Evolutionary conservation across 305 asterid species (phyloP), one percentile per base, ranked within the genome.

Genomic region (Fraxinus albicans): DNA sequence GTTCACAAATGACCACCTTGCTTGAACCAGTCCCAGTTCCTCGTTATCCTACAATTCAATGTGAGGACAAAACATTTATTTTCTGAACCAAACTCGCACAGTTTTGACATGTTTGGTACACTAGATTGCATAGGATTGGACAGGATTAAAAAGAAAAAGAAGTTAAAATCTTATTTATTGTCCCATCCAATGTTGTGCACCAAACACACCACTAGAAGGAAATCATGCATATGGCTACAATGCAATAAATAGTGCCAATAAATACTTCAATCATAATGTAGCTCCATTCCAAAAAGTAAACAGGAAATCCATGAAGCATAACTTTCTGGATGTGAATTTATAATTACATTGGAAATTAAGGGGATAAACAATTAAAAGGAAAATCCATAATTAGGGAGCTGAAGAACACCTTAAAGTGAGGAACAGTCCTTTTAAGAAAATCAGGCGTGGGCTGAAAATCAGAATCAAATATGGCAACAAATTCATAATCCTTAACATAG

Each of bases 1-100:
- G 94, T 95, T 95, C 85, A 95, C 99, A 83, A 93, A 95, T 4
- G 99, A 95, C 99, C 98, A 95, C 83, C 99, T 89, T 40, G 99
- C 97, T 72, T 95, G 99, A 80, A 95, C 99, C 94, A 95, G 87
- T 70, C 97, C 99, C 29, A 95, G 86, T 60, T 95, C 95, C 79
- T 94, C 94, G 38, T 95, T 95, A 84, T 91, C 99, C 99, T 95
- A 86, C 90, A 92, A 82, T 84, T 63, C 83, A 81, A 80, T 85
- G 44, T 2, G 36, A 82, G 79, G 77, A 29, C 34, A 44, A 77
- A 5, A 58, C 23, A 36, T 82, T 83, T 13, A 47, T 13, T 42
- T 19, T 27, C 58, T 50, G 44, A 73, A 77, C 35, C 74, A 53
- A 5, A n/a, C 65, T 53, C 1, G 23, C 23, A 4, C 23, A 53